Base-by-base conservation (phyloP, 129 eudicot species). In the Arctium minus region DNA sequence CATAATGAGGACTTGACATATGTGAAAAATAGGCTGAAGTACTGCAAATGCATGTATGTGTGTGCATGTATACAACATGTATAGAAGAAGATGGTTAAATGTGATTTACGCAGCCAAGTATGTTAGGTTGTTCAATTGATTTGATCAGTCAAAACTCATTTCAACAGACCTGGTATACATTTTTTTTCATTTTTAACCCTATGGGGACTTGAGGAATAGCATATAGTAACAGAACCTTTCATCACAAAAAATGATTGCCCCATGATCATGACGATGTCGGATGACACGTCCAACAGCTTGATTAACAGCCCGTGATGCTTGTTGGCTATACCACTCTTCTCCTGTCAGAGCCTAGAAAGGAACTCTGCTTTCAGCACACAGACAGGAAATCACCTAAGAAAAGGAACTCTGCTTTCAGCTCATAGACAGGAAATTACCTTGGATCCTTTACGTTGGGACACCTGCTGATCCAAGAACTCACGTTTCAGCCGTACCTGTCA, bases 271-370 rank as follows among this genome's bases (percentile, higher is more conserved):
- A 42, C 91, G 93, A 85, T 96, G 99, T 73, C 99, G 98, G 81
- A 96, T 93, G 81, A 96, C 99, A 78, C 99, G 95, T 46, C 99
- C 99, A 83, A 96, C 95, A 77, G 99, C 99, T 93, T 96, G 99
- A 82, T 96, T 96, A 72, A 96, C 97, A 83, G 98, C 99, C 32
- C 99, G 91, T 48, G 98, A 88, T 39, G 99, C 97, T 88, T 96
- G 98, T 83, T 96, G 99, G 75, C 87, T 88, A 83, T 96, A 96
- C 99, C 99, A 96, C 80, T 91, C 97, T 80, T 93, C 99, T 77
- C 99, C 99, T 11, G 93, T 91, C 68, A 96, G 85, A 85, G 68
- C 89, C 97, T 93, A 86, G 29, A 73, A 35, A 40, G 48, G n/a
- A 82, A 83, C 50, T 76, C 77, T 38, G 62, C 31, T 83, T 40